Evolutionary conservation across 441 rosid genomes (phyloP).

Genomic region (Eruca vesicaria): DNA sequence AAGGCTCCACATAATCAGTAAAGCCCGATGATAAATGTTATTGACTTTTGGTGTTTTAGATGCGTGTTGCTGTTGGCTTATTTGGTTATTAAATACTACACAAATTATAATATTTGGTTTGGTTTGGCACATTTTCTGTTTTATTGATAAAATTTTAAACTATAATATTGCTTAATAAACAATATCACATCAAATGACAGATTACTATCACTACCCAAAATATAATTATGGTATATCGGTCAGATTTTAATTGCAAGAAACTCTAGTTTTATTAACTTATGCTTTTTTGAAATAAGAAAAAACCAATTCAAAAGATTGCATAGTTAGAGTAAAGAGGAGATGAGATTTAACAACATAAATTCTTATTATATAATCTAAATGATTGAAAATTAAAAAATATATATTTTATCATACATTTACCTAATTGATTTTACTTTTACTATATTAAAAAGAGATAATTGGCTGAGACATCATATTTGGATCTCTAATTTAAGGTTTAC

Average conservation of each 20-base stretch:
- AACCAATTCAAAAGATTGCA: too few relatives aligned
- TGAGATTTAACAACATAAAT: too few relatives aligned
- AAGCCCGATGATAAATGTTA: neutral
- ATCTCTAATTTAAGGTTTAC: too few relatives aligned
- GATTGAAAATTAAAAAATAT: too few relatives aligned
- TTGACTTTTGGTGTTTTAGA: neutral
- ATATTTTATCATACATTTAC: too few relatives aligned
- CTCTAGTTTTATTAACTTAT: neutral
- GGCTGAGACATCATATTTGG: too few relatives aligned
- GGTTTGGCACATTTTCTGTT: neutral
- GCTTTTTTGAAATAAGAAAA: neutral
- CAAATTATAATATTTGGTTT: neutral
- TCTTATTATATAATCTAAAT: too few relatives aligned
- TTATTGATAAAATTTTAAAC: neutral
- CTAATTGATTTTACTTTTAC: too few relatives aligned
- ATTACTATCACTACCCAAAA: neutral
- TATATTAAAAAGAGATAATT: too few relatives aligned
- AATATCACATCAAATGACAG: neutral
- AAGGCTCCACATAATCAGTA: neutral
- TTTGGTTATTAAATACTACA: neutral
- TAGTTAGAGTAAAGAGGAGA: too few relatives aligned
- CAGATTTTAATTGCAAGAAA: neutral
- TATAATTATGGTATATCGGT: neutral
- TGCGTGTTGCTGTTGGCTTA: neutral
- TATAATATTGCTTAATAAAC: neutral